Evolutionary conservation across 306 rosid species (phyloP), one percentile per base, ranked within the genome.

Genomic region (Quercus alba): DNA sequence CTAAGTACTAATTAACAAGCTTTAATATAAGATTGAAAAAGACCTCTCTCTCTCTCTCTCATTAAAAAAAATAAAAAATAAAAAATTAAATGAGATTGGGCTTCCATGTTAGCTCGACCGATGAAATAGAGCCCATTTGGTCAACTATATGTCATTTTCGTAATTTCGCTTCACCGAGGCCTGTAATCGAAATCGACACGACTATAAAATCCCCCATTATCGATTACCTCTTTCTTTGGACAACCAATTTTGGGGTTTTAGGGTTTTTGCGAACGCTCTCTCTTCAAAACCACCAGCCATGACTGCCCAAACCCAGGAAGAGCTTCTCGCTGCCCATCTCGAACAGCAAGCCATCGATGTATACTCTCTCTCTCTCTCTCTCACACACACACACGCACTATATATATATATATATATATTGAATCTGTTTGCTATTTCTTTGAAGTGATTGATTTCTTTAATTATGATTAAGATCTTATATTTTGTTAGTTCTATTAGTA

Each of bases 231-330:
- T 5, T 11, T 8, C 73, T 69, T 38, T 41, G 18, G 28, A 69
- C 28, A 41, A 21, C 75, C 10, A 64, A 64, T 58, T 68, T 66
- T 26, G 73, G 82, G 80, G 80, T 75, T 74, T 69, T 84, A 80
- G 87, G 87, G 84, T 84, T 84, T 80, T 77, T 66, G 77, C 69
- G 6, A 59, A 54, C 21, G 10, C 58, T 13, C 46, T 38, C 5
- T 55, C 61, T 41, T 5, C 14, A 3, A 59, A 28, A 6, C 14
- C 3, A 41, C 26, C 19, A 72, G 67, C 83, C 84, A 88, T 88
- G 91, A 88, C 89, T 85, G 87, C 91, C 62, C 89, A 85, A 82
- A 85, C 91, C 23, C 86, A 85, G 77, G 91, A 88, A 76, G 91
- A 88, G 63, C 89, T 88, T 75, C 89, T 88, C 77, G 89, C 89